Evolutionary conservation across 2,329 filamentous ascomycete genomes (phyloP), one percentile per base, ranked within the genome.

Genomic region (Drechslera avenae): DNA sequence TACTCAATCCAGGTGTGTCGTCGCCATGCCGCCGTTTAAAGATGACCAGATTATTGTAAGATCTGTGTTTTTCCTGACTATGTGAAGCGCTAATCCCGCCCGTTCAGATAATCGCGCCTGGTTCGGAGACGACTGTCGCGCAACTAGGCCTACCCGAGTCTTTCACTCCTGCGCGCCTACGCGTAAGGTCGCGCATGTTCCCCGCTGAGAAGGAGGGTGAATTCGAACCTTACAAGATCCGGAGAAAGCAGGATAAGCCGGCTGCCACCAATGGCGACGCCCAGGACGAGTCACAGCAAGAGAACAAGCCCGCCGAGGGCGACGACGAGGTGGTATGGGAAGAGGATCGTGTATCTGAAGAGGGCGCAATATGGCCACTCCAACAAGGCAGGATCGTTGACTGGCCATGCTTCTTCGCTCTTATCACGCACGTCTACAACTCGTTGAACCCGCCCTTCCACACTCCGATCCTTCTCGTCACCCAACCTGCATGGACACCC

Each of bases 181-280:
- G 91, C 62, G 84, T 97, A 61, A 86, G 89, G 26, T 97, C 93
- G 75, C 88, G 94, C 78, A 96, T 99, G 91, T 99, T 97, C 65
- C 81, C 82, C 1, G 85, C 81, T 45, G 85, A 86, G 62, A 91
- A 95, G 68, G 82, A 83, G 46, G 89, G 90, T 51, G 86, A 89
- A 69, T 91, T 85, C 69, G 89, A 93, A 67, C 91, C 93, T 1
- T 89, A 91, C 65, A 87, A 89, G 67, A 89, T 94, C 19, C 88
- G 86, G 46, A 70, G 71, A 61, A 79, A 76, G 52, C 66, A 66
- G 46, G 60, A 68, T n/a, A 64, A 71, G 45, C 55, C 62, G 13
- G 52, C 49, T 1, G 54, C 57, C 46, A 51, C 67, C 4, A 64
- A 68, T 12, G 70, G 68, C 42, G 69, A 74, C n/a, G 56, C 66